A percentile compares a stretch with the other conserved stretches of the same genome.
These are phyloP conservation scores for Camellia sinensis DNA, from an alignment of 148 eudicot species.

Conservation along the genomic window DNA sequence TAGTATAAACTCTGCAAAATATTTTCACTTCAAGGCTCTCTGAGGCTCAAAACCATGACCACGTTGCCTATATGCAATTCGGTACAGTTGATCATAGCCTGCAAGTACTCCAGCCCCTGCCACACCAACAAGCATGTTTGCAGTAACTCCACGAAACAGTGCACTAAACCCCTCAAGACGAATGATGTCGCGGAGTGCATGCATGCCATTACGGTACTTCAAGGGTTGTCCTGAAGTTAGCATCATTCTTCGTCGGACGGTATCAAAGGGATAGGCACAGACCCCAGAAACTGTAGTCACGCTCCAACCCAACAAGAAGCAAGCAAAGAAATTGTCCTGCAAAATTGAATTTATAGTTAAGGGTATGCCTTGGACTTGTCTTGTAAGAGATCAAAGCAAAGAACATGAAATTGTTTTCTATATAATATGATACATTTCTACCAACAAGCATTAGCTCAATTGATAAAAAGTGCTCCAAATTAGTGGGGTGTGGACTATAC, in stretches of 20 bases:
- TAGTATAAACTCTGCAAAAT: conserved; percentile 4
- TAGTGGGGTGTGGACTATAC: not conserved
- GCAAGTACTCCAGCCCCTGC: conserved; percentile 97
- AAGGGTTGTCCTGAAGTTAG: conserved; percentile 79
- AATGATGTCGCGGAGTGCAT: conserved; percentile 69
- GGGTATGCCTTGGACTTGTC: not conserved
- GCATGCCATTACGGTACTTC: conserved; percentile 61
- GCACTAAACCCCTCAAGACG: conserved; percentile 67
- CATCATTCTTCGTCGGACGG: conserved; percentile 90
- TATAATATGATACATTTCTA: not conserved
- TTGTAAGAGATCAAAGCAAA: not conserved
- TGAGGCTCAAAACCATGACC: conserved; percentile 37
- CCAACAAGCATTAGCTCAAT: not conserved
- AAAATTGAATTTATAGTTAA: conserved; percentile 7
- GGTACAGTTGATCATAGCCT: conserved; percentile 75
- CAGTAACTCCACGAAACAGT: conserved; percentile 74
- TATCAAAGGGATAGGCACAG: conserved; percentile 91
- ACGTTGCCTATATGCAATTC: conserved; percentile 44
- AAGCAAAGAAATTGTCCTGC: conserved; percentile 88
- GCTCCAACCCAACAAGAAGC: conserved; percentile 90
- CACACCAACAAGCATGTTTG: conserved; percentile 87
- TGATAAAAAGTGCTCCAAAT: not conserved
- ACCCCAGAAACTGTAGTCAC: conserved; percentile 79
- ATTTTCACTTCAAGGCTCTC: conserved; percentile 30
- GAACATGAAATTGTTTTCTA: not conserved